phyloP scores from a whole-genome alignment of 2,329 filamentous ascomycete genomes.

The Arthrobotrys sphaeroides region DNA sequence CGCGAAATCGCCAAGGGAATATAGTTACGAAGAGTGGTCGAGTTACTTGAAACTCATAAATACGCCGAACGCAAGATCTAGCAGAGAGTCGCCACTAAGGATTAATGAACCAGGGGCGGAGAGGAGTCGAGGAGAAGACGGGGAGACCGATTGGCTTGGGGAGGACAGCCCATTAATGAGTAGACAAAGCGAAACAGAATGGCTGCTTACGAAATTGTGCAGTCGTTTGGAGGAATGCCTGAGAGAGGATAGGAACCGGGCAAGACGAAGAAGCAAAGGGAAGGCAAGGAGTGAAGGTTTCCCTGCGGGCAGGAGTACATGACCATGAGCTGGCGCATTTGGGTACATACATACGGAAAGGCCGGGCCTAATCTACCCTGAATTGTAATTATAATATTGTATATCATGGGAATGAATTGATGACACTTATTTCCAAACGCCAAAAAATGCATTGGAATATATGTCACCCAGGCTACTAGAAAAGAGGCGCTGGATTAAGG shows the following conservation, averaged over 20 bases:
- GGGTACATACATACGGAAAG: background rate
- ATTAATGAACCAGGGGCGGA: constrained; percentile 62
- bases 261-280: constrained; percentile 27
- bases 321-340: background rate
- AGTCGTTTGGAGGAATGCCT: constrained; percentile 69
- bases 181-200: constrained; percentile 71
- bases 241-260: constrained; percentile 52
- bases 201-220: constrained; percentile 72
- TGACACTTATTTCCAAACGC: background rate
- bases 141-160: constrained; percentile 79
- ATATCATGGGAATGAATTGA: background rate
- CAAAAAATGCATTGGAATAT: background rate
- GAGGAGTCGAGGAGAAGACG: constrained; percentile 68
- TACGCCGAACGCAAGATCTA: constrained; percentile 62
- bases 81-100: constrained; percentile 61
- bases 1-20: constrained; percentile 69
- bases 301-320: background rate
- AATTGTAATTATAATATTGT: constrained; percentile 20
- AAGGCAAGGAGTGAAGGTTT: constrained; percentile 22
- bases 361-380: background rate
- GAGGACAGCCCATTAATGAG: constrained; percentile 74
- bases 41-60: constrained; percentile 79
- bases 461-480: background rate
- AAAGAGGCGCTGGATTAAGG: background rate
- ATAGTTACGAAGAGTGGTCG: constrained; percentile 85